phyloP scores from a whole-genome alignment of 805 yeast genomes.

The Candida loeiensis region DNA sequence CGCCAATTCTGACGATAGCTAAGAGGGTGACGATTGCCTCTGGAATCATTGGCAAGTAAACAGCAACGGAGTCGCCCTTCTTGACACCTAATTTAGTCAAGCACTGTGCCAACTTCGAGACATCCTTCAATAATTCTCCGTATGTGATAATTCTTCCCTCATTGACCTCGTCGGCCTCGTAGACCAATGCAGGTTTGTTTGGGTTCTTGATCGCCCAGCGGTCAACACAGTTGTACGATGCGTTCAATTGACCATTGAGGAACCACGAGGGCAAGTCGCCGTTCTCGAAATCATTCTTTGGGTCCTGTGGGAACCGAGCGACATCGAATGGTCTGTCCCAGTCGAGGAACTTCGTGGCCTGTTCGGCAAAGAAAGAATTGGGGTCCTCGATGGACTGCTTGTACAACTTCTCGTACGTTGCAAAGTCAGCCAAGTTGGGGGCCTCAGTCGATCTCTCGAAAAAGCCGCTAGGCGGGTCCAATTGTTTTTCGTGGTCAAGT shows the following conservation, averaged over 20 bases:
- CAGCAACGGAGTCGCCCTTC: slow-evolving; percentile 95
- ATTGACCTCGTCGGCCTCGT: slow-evolving; percentile 89
- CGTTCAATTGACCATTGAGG: slow-evolving; percentile 87
- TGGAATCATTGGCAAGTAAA: slow-evolving; percentile 96
- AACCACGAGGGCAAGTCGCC: slow-evolving; percentile 85
- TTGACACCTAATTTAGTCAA: slow-evolving; percentile 80
- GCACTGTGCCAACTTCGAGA: slow-evolving; percentile 81
- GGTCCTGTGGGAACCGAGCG: slow-evolving; percentile 44
- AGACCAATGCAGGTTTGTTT: slow-evolving; percentile 76
- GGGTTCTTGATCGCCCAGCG: slow-evolving; percentile 91
- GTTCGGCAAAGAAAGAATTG: slow-evolving; percentile 49
- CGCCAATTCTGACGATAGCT: slow-evolving; percentile 92
- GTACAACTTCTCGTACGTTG: slow-evolving; percentile 48
- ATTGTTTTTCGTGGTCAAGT: slow-evolving; percentile 32
- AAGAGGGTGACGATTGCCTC: slow-evolving; percentile 92
- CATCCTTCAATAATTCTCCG: slow-evolving; percentile 81
- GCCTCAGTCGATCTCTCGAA: slow-evolving; percentile 38
- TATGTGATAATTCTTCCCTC: slow-evolving; percentile 75
- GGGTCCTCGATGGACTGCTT: slow-evolving; percentile 57
- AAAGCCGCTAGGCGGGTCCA: slow-evolving; percentile 38
- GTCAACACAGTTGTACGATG: slow-evolving; percentile 90
- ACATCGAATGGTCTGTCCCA: slow-evolving; percentile 53
- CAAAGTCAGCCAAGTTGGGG: slow-evolving; percentile 49
- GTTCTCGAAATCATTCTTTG: slow-evolving; percentile 46
- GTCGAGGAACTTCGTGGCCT: slow-evolving; percentile 46